Percentiles rank a stretch among this genome's conserved stretches.
These are phyloP conservation scores for Bipolaris cookei DNA, from an alignment of 2,329 filamentous ascomycete species.

Conservation along the genomic window DNA sequence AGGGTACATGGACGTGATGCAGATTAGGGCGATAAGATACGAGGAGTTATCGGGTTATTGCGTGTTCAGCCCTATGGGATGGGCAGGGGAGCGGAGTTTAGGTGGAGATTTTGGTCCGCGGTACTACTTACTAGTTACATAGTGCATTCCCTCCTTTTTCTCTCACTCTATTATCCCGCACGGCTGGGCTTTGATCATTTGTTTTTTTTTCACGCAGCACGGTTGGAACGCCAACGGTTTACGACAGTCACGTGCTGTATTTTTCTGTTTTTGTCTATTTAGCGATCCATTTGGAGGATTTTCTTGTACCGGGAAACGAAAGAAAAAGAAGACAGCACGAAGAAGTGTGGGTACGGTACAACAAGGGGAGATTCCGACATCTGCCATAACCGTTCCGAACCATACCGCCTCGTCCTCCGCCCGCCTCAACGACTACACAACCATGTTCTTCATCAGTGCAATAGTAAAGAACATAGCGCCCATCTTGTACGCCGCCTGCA, in stretches of 20 bases:
- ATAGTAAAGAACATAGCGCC: conserved; percentile 48
- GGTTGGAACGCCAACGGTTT: too few relatives aligned
- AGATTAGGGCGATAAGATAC: too few relatives aligned
- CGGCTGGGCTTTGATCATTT: background rate
- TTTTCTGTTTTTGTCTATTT: too few relatives aligned
- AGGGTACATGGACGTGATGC: background rate
- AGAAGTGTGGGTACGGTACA: background rate
- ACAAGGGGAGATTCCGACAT: conserved; percentile 4
- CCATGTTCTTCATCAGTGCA: conserved; percentile 48
- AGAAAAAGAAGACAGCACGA: background rate
- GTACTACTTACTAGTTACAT: too few relatives aligned
- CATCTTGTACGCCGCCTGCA: conserved; percentile 49
- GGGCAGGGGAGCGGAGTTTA: too few relatives aligned
- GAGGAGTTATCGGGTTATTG: too few relatives aligned
- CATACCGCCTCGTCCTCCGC: background rate
- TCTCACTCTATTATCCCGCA: background rate
- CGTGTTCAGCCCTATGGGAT: too few relatives aligned
- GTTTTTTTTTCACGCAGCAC: too few relatives aligned
- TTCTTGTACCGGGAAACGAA: too few relatives aligned
- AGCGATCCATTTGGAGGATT: too few relatives aligned
- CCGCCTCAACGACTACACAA: background rate
- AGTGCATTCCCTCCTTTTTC: background rate
- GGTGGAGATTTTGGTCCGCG: too few relatives aligned
- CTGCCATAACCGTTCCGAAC: conserved; percentile 9
- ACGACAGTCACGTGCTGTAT: background rate